Base-by-base conservation (phyloP, 1,284 basidiomycete genomes). In the Gastroboletus turbinatus region DNA sequence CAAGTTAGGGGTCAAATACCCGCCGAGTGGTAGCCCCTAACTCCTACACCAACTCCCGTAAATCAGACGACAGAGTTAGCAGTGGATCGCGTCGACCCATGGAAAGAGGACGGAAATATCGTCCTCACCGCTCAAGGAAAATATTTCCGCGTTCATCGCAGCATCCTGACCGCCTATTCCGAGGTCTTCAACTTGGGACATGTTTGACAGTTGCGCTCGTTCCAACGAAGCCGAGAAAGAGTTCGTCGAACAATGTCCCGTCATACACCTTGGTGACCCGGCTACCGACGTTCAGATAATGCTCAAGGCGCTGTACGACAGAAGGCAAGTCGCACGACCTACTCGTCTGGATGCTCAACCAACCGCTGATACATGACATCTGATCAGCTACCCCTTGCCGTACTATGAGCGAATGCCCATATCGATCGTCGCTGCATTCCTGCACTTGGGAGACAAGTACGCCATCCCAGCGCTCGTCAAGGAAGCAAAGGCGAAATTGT, bases 361-460 rank as follows among this genome's bases (percentile, higher is more conserved):
- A 6, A 10, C 29, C 29, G 10, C 10, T 11, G 29, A 11, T 30
- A 4, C 23, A 2, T 30, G 1, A n/a, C n/a, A n/a, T 29, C 29
- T 17, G 35, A 36, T 17, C 30, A 65, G 61, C 11, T 51, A 51
- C 25, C 52, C 52, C 4, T 0, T 38, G 1, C 47, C 36, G 5
- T 23, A 8, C 27, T n/a, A 51, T 2, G 19, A 51, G 23, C 8
- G 17, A 16, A n/a, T 36, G 35, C 35, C 35, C 17, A 36, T 36
- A 2, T 36, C 35, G 17, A n/a, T 36, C 35, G 35, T 36, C 35
- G 17, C 17, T 5, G 35, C 46, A 14, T 63, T 66, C 19, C 16
- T 60, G 25, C 59, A 11, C 17, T 5, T 57, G 21, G 63, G 63
- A 16, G 52, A 65, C 19, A 65, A 65, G 44, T 65, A 67, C 3